Base-by-base conservation (phyloP, 139 green algal species). In the Picochlorum costavermella region DNA sequence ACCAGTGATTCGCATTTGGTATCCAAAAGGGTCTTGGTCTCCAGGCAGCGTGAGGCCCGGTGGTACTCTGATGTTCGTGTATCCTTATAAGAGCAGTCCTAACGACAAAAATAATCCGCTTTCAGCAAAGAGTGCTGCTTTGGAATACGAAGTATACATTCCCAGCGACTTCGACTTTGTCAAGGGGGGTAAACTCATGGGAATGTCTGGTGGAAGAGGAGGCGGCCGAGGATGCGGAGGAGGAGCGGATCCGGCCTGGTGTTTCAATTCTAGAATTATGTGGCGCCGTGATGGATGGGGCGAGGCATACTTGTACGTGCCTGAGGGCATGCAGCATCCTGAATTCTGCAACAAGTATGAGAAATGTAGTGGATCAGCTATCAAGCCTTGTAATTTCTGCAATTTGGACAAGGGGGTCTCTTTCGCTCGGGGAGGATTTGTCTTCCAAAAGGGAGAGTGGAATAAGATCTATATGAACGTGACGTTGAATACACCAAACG, bases 271-370 rank as follows among this genome's bases (percentile, higher is more conserved):
- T 9, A 28, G 64, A 25, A 62, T 70, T 17, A 70, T 70, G 64
- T 70, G 64, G 64, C 28, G 64, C 20, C 64, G 49, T 29, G 49
- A 64, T 17, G 64, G 64, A 23, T 49, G 33, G 14, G 64, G 64
- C 11, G 64, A 70, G 44, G 64, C 64, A 11, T 70, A 70, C 46
- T 49, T 70, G 11, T 70, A 70, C 14, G 64, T 70, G 13, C 64
- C 64, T 4, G 45, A 61, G 2, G 64, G 51, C 4, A 60, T 51
- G 14, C 64, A 70, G 25, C 25, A 29, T 12, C 13, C 23, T 31
- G 64, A 70, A 50, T 70, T 70, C 26, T 70, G 64, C 30, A 43
- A 16, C 50, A 30, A 61, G 6, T 49, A 31, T 33, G 23, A 44
- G 29, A 58, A 4, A 29, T 64, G 58, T 29, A 29, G 17, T 20